phyloP scores from a whole-genome alignment of 768 basidiomycete genomes.

The Bullera alba region DNA sequence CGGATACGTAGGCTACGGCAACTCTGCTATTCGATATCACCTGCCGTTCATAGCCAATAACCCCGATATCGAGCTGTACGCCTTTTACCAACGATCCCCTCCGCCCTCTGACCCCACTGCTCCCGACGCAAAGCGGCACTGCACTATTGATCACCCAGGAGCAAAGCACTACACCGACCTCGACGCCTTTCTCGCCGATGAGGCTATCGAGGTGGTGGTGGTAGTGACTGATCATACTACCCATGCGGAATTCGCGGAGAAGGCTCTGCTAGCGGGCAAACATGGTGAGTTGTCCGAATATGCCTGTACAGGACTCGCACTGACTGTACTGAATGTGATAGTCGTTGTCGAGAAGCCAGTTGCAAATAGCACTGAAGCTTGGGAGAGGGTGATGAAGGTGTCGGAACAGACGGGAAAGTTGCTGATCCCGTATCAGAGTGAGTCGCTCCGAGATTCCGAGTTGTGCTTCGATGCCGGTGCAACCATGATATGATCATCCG shows the following conservation, averaged over 20 bases:
- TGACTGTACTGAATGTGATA: not conserved
- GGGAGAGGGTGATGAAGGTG: slow-evolving; percentile 9
- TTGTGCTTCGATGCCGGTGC: not conserved
- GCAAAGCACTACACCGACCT: slow-evolving; percentile 1
- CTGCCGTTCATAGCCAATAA: not conserved
- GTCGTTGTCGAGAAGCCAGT: slow-evolving; percentile 30
- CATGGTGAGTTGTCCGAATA: slow-evolving; percentile 15
- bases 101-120: no score
- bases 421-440: slow-evolving; percentile 22
- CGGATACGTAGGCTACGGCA: not conserved
- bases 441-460: not conserved
- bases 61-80: not conserved
- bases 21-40: not conserved
- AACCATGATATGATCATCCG: no score
- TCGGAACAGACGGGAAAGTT: slow-evolving; percentile 13
- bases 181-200: slow-evolving; percentile 10
- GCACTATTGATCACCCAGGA: slow-evolving; percentile 3
- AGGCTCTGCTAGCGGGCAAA: slow-evolving; percentile 11
- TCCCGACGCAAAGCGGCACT: not conserved
- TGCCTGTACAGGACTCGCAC: no score
- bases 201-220: slow-evolving; percentile 13
- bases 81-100: not conserved
- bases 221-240: not conserved
- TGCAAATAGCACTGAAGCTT: slow-evolving; percentile 5
- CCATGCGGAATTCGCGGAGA: slow-evolving; percentile 8